Conservation (phyloP, 2,329 filamentous ascomycete genomes). For the Fusarium scirpi region DNA sequence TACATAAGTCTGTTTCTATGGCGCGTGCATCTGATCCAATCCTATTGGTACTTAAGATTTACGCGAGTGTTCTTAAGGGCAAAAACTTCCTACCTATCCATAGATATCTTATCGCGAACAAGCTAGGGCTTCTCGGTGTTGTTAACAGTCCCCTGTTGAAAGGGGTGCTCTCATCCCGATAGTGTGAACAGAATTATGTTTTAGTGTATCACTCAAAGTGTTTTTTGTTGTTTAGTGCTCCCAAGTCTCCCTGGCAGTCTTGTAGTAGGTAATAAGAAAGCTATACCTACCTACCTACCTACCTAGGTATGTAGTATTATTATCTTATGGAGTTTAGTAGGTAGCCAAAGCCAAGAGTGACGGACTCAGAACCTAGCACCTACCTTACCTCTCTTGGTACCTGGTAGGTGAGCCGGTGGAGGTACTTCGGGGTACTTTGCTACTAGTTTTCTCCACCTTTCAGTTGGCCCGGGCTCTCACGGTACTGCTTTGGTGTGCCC, state of each 20-base stretch:
- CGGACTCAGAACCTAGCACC: slow-evolving; percentile 1
- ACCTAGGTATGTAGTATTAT: background rate
- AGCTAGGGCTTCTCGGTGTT: background rate
- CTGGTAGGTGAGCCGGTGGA: background rate
- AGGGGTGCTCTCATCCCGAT: background rate
- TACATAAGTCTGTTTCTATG: slow-evolving; percentile 9
- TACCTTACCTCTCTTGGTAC: background rate
- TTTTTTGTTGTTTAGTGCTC: background rate
- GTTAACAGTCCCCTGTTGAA: background rate
- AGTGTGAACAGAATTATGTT: background rate
- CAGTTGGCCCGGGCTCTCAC: slow-evolving; percentile 21
- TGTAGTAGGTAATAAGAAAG: background rate
- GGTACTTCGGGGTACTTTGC: slow-evolving; percentile 28
- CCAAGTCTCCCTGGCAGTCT: background rate
- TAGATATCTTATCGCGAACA: background rate
- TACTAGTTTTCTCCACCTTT: slow-evolving; percentile 15
- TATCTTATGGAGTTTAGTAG: background rate
- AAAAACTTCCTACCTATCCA: background rate
- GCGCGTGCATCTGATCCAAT: background rate
- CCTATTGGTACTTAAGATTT: background rate
- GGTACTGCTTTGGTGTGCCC: slow-evolving; percentile 22
- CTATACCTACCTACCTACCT: background rate
- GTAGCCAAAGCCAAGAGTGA: background rate
- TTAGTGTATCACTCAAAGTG: background rate
- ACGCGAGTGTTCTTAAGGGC: background rate